Base-by-base conservation (phyloP, 1,284 basidiomycete genomes). In the Xerocomus amazonicus region DNA sequence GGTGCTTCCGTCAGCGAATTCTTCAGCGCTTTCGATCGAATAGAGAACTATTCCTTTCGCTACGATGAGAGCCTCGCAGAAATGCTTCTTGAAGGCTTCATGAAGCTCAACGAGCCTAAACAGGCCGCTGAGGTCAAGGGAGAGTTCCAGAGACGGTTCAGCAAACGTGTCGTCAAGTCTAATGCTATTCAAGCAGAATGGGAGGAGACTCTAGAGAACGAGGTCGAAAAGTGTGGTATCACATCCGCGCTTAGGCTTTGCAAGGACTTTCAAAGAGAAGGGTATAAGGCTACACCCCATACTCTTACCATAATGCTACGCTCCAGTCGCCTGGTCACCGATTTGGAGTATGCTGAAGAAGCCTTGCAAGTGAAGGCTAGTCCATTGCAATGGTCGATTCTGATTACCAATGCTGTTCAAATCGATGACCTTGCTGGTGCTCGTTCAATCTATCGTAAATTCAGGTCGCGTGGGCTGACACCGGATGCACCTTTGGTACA, bases 401-500 rank as follows among this genome's bases (percentile, higher is more conserved):
- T 86, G 27, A 72, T 88, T 46, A 59, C 61, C 33, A 82, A 83
- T 52, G 69, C 67, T 43, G 57, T 76, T 23, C 72, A 67, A 16
- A 54, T 62, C 3, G 69, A 66, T 13, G 61, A 73, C 44, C 44
- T 70, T n/a, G 16, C 51, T 2, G 60, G 68, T n/a, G 81, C 77
- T 3, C 55, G 80, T 17, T 59, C 64, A 2, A 65, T 81, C 13
- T 87, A 84, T 60, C 56, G 72, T 16, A 61, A 70, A 28, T 72
- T 78, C 40, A 70, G 69, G 50, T 54, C 60, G 9, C 61, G 67
- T 10, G 77, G 76, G 13, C 61, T 82, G 19, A 55, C 52, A 3
- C 78, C 79, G 6, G 75, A 78, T 26, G 68, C 75, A 10, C 65
- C 65, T 33, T 70, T 85, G 53, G 66, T 81, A 12, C 70, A 73